Conservation (phyloP, 225 moss, liverwort and hornwort species). For the Physcomitrium patens region DNA sequence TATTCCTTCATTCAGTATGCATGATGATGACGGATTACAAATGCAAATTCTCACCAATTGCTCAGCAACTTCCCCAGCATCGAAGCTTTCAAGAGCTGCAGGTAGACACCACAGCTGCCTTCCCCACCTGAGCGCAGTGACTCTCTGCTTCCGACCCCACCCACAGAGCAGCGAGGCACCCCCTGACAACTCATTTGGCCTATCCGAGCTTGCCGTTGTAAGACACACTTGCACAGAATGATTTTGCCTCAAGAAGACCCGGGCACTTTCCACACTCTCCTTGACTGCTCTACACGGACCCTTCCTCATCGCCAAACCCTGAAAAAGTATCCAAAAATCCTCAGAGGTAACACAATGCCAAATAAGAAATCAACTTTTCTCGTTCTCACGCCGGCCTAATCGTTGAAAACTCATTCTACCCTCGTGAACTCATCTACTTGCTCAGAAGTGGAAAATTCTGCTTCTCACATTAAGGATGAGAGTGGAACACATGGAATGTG, state of each 20-base stretch:
- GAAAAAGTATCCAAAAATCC: neutral
- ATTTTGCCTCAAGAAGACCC: constrained; percentile 13
- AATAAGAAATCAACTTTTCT: neutral
- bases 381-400: neutral
- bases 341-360: neutral
- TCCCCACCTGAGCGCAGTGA: constrained; percentile 50
- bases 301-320: constrained; percentile 39
- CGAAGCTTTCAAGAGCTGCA: constrained; percentile 40
- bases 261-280: neutral
- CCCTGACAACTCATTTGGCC: constrained; percentile 29
- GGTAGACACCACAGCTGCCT: constrained; percentile 55
- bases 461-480: too few species aligned
- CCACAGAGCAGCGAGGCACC: constrained; percentile 39
- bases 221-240: constrained; percentile 4
- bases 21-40: neutral
- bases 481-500: too few species aligned
- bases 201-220: constrained; percentile 21
- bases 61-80: constrained; percentile 36
- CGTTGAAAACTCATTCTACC: too few species aligned
- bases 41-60: constrained; percentile 25
- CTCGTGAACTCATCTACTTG: too few species aligned
- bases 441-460: too few species aligned
- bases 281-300: constrained; percentile 12
- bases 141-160: constrained; percentile 49
- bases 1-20: neutral